These are phyloP conservation scores for Lactifluus pinguis DNA, from an alignment of 768 basidiomycete species.

Conservation along the genomic window DNA sequence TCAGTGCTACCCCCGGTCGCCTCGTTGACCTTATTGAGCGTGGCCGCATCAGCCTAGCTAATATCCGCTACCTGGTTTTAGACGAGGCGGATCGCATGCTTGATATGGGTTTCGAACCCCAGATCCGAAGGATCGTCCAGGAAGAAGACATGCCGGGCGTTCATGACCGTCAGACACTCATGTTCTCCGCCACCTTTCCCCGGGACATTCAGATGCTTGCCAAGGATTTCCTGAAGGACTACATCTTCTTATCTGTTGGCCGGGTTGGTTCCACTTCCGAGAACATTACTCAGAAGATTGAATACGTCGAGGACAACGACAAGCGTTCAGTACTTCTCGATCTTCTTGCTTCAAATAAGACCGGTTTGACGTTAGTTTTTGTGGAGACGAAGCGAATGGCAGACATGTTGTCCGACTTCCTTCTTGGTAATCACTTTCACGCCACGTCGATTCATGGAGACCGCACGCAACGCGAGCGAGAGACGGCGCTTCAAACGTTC, in stretches of 20 bases:
- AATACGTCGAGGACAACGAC: slow-evolving; percentile 95
- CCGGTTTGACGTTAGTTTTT: slow-evolving; percentile 86
- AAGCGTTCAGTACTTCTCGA: slow-evolving; percentile 96
- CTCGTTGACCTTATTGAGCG: slow-evolving; percentile 98
- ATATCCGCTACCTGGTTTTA: slow-evolving; percentile 95
- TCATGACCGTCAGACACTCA: slow-evolving; percentile 89
- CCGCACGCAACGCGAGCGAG: slow-evolving; percentile 95
- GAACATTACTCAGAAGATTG: slow-evolving; percentile 98
- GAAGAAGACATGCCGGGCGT: slow-evolving; percentile 98
- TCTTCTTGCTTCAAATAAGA: slow-evolving; percentile 73
- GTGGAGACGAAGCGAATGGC: slow-evolving; percentile 99
- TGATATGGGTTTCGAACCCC: slow-evolving; percentile 99
- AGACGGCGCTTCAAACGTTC: slow-evolving; percentile 92
- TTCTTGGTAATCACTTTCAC: slow-evolving; percentile 70
- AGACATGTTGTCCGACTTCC: slow-evolving; percentile 94
- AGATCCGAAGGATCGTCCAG: slow-evolving; percentile 96
- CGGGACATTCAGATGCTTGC: slow-evolving; percentile 97
- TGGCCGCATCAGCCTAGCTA: slow-evolving; percentile 90
- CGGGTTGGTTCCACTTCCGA: slow-evolving; percentile 98
- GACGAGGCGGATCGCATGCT: slow-evolving; percentile 99
- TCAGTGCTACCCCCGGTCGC: slow-evolving; percentile 96
- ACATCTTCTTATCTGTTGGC: slow-evolving; percentile 97
- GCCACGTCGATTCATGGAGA: slow-evolving; percentile 97
- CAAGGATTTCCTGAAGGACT: slow-evolving; percentile 94
- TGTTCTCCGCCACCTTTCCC: slow-evolving; percentile 99